A percentile compares a stretch with the other conserved stretches of the same genome.
phyloP scores from a whole-genome alignment of 345 rosid species.

The Gossypium raimondii region DNA sequence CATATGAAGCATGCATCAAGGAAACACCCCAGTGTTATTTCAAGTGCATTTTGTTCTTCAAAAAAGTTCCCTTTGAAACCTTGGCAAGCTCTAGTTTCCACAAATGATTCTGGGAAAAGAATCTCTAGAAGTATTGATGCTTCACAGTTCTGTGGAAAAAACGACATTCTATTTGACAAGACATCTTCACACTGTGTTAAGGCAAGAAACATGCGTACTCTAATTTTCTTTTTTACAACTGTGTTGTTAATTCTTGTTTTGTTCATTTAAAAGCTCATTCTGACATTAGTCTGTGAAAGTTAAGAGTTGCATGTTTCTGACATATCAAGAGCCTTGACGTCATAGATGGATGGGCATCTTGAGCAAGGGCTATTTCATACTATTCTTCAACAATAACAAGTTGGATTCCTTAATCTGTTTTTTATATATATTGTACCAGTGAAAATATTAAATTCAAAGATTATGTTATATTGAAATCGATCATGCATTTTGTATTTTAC shows the following conservation, averaged over 20 bases:
- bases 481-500: neutral
- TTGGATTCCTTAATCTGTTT: too few relatives aligned
- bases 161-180: constrained; percentile 35
- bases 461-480: neutral
- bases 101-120: constrained; percentile 39
- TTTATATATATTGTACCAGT: neutral
- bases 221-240: neutral
- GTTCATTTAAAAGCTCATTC: neutral
- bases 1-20: constrained; percentile 52
- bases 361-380: too few relatives aligned
- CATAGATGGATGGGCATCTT: neutral
- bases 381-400: too few relatives aligned
- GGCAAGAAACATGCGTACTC: constrained; percentile 29
- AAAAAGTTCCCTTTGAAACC: constrained; percentile 55
- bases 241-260: neutral
- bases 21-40: constrained; percentile 75
- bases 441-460: neutral
- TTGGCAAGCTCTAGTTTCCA: constrained; percentile 49
- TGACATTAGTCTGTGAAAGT: neutral
- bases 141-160: constrained; percentile 31
- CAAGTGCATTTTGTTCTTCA: constrained; percentile 85
- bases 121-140: constrained; percentile 36
- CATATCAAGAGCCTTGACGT: neutral
- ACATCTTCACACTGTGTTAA: constrained; percentile 34
- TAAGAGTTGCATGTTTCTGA: neutral